A percentile compares a stretch with the other conserved stretches of the same genome.
Conservation (phyloP, 225 moss, liverwort and hornwort species). For the Antitrichia curtipendula region DNA sequence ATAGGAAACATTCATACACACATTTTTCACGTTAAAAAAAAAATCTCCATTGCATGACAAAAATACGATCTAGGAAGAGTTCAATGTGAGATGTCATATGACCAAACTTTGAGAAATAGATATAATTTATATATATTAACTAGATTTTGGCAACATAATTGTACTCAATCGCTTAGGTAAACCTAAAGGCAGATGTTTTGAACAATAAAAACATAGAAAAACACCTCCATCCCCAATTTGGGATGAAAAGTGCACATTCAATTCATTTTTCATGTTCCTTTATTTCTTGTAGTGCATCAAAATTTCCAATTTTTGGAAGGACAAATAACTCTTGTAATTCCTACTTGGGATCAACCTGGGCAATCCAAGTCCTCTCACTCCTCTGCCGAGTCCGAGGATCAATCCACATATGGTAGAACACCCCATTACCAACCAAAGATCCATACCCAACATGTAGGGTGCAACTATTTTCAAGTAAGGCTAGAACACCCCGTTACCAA, state of each 20-base stretch:
- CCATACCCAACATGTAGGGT: too few species aligned
- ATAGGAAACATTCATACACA: not conserved
- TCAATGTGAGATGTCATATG: not conserved
- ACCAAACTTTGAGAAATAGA: not conserved
- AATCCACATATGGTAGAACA: too few species aligned
- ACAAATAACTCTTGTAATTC: not conserved
- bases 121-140: not conserved
- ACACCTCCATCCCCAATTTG: not conserved
- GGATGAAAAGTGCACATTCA: not conserved
- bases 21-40: not conserved
- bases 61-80: not conserved
- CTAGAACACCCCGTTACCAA: too few species aligned
- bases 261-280: not conserved
- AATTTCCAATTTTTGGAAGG: not conserved
- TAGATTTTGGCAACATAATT: not conserved
- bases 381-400: too few species aligned
- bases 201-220: not conserved
- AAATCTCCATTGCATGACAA: not conserved
- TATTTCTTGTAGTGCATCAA: not conserved
- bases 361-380: not conserved
- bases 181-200: not conserved
- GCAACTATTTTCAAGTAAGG: too few species aligned
- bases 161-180: not conserved
- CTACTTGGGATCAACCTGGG: not conserved
- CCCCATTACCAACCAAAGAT: too few species aligned